phyloP scores from a whole-genome alignment of 2,329 filamentous ascomycete genomes.

The Alternaria gansuensis region DNA sequence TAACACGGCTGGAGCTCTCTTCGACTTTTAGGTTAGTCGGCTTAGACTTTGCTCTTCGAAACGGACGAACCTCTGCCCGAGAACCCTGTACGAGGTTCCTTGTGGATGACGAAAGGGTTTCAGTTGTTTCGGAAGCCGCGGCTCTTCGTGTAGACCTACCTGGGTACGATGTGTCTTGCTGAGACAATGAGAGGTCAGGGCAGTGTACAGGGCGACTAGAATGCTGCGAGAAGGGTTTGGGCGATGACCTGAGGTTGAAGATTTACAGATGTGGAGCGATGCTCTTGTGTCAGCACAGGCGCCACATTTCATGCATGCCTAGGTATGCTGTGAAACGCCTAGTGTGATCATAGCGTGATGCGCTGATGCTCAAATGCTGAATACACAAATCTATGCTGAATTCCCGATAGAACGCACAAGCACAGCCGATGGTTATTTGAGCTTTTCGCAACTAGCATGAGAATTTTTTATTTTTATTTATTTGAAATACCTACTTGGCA shows the following conservation, averaged over 20 bases:
- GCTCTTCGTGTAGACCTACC: background rate
- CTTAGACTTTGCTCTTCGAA: background rate
- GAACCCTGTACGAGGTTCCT: background rate
- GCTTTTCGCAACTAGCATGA: background rate
- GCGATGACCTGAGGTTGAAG: background rate
- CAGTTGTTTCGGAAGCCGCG: conserved; percentile 1
- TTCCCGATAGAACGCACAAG: background rate
- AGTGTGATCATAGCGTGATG: background rate
- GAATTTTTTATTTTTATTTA: background rate
- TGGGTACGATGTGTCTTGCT: background rate
- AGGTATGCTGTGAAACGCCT: background rate
- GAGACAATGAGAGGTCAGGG: background rate
- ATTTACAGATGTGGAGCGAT: background rate
- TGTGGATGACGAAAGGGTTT: conserved; percentile 7
- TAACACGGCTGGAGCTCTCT: background rate
- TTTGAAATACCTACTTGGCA: conserved; percentile 1
- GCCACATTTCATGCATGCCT: conserved; percentile 1
- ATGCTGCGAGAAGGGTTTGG: background rate
- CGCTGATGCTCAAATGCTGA: background rate
- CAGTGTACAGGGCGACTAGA: conserved; percentile 6
- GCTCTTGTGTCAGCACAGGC: conserved; percentile 1
- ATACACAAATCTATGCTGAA: background rate
- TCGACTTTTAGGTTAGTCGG: conserved; percentile 5
- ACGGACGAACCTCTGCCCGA: conserved; percentile 2
- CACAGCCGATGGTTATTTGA: background rate